phyloP scores from a whole-genome alignment of 306 rosid species.

The Clitoria ternatea region DNA sequence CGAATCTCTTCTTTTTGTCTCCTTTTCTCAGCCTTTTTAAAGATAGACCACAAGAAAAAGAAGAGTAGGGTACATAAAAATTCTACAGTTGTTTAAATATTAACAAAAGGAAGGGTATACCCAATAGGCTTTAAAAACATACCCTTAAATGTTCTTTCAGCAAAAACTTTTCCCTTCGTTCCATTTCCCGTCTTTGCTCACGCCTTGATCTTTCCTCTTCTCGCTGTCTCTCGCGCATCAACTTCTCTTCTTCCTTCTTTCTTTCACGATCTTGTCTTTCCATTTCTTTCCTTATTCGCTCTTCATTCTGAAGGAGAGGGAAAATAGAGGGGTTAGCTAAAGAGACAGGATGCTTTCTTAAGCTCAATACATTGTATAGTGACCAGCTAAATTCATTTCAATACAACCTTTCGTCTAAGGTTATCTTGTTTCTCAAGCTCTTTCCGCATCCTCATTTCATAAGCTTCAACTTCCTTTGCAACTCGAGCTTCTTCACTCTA shows the following conservation, averaged over 20 bases:
- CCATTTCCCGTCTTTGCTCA: conserved; percentile 82
- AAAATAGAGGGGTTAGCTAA: conserved; percentile 20
- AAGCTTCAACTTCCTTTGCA: conserved; percentile 76
- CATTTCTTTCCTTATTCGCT: conserved; percentile 77
- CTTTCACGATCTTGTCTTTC: conserved; percentile 95
- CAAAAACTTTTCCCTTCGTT: conserved; percentile 88
- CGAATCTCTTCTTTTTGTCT: conserved; percentile 91
- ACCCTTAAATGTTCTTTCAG: conserved; percentile 74
- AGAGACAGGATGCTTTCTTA: neutral
- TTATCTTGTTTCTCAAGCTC: conserved; percentile 95
- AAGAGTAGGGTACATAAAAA: conserved; percentile 16
- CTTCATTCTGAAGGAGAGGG: conserved; percentile 59
- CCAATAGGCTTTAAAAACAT: conserved; percentile 28
- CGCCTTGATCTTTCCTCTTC: conserved; percentile 89
- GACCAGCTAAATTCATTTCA: conserved; percentile 4
- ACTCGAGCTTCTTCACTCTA: conserved; percentile 73
- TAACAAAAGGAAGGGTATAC: conserved; percentile 1
- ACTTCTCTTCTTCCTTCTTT: conserved; percentile 91
- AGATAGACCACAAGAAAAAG: conserved; percentile 18
- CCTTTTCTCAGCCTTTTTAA: conserved; percentile 77
- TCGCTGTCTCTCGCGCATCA: conserved; percentile 84
- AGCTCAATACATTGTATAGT: neutral
- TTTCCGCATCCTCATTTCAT: conserved; percentile 76
- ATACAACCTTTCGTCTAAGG: conserved; percentile 76
- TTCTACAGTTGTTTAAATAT: conserved; percentile 18